Base-by-base conservation (phyloP, 768 basidiomycete species). In the Hygrocybe punicea region DNA sequence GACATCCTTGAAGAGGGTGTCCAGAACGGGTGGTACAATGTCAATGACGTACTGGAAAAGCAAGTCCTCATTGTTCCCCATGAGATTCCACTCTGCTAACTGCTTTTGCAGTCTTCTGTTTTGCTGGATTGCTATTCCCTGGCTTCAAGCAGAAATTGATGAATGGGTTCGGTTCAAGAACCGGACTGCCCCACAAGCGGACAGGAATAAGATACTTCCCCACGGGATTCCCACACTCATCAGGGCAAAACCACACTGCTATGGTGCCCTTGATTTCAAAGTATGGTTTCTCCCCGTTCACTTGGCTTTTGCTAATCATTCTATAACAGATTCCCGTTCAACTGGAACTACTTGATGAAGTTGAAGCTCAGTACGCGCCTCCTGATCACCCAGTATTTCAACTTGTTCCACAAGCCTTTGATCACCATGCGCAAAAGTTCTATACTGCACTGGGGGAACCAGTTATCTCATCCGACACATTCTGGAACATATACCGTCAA, bases 121-220 rank as follows among this genome's bases (percentile, higher is more conserved):
- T 55, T 64, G 65, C 1, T 77, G 71, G 69, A 47, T 76, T 5
- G 65, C 69, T 3, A 72, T 77, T 40, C 73, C 72, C 1, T 75
- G 69, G 68, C 53, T 76, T 7, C 75, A 76, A 55, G 36, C 29
- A 1, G 72, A 77, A 56, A 56, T 76, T 4, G 69, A 76, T 61
- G 45, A 37, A 1, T 74, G 64, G 51, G 45, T 55, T 1, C 6
- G 37, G 5, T 61, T 45, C 5, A 36, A 52, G 24, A 73, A 72
- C 50, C 23, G 33, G 13, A 67, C 62, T 0, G 42, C 53, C 5
- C 60, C 58, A 8, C 60, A 71, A 0, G 45, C 57, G 1, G 61
- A 72, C 52, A 58, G 56, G n/a, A 61, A 74, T 33, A 77, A 76
- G 48, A 51, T 72, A 14, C 65, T 76, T 7, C 76, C 74, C 8